These are phyloP conservation scores for Uronychia setigera DNA, from an alignment of 73 alveolate species.

Conservation along the genomic window DNA sequence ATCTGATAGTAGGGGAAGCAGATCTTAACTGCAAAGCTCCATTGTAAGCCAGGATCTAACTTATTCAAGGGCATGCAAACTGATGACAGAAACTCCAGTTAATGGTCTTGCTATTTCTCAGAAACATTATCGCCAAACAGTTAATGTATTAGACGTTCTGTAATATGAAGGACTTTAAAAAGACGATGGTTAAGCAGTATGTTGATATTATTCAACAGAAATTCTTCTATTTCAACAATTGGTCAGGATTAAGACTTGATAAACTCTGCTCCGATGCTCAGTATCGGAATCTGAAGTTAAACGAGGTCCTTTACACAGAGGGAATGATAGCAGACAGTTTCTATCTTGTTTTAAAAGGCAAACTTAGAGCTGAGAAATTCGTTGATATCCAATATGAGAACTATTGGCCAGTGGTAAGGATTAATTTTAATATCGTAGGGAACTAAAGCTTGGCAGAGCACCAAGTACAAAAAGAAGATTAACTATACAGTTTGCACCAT, in stretches of 20 bases:
- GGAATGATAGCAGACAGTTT: slow-evolving; percentile 34
- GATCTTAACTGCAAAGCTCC: background rate
- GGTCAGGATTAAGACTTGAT: slow-evolving; percentile 12
- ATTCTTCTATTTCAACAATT: background rate
- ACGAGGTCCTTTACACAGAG: slow-evolving; percentile 14
- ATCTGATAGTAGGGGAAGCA: background rate
- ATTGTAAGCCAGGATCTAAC: background rate
- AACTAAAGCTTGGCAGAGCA: slow-evolving; percentile 36
- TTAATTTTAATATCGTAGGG: background rate
- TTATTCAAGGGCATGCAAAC: background rate
- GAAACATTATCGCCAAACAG: background rate
- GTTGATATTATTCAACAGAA: background rate
- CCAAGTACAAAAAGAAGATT: slow-evolving; percentile 23
- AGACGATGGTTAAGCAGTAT: background rate
- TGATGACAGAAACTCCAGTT: background rate
- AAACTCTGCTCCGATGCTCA: slow-evolving; percentile 14
- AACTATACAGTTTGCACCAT: slow-evolving; percentile 34
- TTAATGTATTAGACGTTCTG: background rate
- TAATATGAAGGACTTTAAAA: background rate
- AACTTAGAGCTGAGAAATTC: slow-evolving; percentile 31
- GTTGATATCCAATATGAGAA: slow-evolving; percentile 47
- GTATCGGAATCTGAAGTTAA: slow-evolving; percentile 23
- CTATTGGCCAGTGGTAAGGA: slow-evolving; percentile 49
- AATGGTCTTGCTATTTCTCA: background rate
- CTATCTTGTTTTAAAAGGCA: slow-evolving; percentile 29